Base-by-base conservation (phyloP, 306 rosid genomes). In the Inga oerstediana region DNA sequence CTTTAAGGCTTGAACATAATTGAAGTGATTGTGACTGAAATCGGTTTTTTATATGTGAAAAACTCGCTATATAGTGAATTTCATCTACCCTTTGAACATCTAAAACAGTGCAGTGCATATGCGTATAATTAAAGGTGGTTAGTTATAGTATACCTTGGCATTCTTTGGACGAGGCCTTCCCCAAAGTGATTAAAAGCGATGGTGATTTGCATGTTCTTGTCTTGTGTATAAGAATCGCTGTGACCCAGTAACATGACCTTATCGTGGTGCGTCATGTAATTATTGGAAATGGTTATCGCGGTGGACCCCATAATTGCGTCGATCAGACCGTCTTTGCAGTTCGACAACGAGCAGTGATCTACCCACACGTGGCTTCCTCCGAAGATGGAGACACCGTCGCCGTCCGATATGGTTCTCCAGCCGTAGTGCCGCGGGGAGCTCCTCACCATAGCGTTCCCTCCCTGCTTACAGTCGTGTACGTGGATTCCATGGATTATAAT, bases 151-250 rank as follows among this genome's bases (percentile, higher is more conserved):
- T 94, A 92, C 98, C 99, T 94, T 41, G 99, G 99, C 99, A 96
- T 96, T 81, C 99, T 89, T 67, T 96, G 99, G 24, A 96, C 99
- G 2, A 96, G 95, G 0, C 99, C 99, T 90, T 96, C 99, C 0
- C 99, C 99, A 54, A 96, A 96, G 87, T 96, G 99, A 58, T 96
- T 96, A 51, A 96, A 96, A 45, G 99, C 99, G 10, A 96, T 93
- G 1, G 99, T 96, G 82, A 93, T 93, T 24, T 96, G 99, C 99
- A 93, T 96, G 89, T 84, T 89, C 92, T 91, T 93, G 89, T 96
- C 99, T 45, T 96, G 94, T 0, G 94, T 90, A 39, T 89, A 92
- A 8, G 94, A 32, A 51, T 96, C 99, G 9, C 97, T 94, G 20
- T 96, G 99, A 4, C 99, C 99, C 83, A 96, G 72, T 69, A 96